Percentiles rank a stretch among this genome's conserved stretches.
Conservation (phyloP, 2,329 filamentous ascomycete genomes). For the Sordariomycetes sp. region DNA sequence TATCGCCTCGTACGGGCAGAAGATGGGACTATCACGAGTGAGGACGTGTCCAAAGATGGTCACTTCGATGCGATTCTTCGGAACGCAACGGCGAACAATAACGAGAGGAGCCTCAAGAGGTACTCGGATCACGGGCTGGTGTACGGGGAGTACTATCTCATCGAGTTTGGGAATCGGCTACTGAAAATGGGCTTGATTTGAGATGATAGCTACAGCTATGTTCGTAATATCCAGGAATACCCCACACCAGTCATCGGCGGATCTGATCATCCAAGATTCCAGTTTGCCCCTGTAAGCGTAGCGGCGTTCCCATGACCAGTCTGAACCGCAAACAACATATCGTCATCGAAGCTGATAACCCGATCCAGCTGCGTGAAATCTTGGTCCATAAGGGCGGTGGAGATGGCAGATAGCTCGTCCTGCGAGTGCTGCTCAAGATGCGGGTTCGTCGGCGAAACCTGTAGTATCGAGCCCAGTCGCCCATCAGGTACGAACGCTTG, state of each 20-base stretch:
- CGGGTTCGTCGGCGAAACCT: neutral
- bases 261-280: neutral
- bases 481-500: neutral
- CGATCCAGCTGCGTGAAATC: conserved; percentile 18
- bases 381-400: conserved; percentile 16
- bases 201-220: neutral
- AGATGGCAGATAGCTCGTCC: conserved; percentile 16
- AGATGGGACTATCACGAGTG: conserved; percentile 10
- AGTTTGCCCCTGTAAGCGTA: neutral
- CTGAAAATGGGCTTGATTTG: conserved; percentile 9
- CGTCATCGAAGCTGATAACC: conserved; percentile 20
- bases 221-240: neutral
- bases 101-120: conserved; percentile 8
- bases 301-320: neutral
- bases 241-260: neutral
- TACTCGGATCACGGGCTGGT: conserved; percentile 27
- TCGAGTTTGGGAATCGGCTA: conserved; percentile 30
- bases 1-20: conserved; percentile 1
- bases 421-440: neutral
- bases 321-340: conserved; percentile 16
- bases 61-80: conserved; percentile 4
- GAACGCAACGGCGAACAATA: conserved; percentile 19
- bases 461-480: neutral
- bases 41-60: conserved; percentile 18
- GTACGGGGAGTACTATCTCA: conserved; percentile 34